These are phyloP conservation scores for Lathyrus tuberosus DNA, from an alignment of 306 rosid genomes.

Conservation along the genomic window DNA sequence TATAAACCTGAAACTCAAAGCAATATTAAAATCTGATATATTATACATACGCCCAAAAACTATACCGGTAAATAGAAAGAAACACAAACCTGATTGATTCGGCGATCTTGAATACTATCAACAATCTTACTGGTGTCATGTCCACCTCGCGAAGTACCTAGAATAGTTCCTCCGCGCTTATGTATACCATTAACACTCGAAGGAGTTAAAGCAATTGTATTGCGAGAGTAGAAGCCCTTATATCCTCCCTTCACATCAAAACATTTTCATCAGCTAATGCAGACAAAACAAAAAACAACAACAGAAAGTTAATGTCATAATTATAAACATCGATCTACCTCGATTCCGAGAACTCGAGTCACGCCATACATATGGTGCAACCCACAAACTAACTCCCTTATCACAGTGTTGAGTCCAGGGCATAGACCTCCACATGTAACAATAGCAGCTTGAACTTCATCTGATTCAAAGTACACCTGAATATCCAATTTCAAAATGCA, in stretches of 20 bases:
- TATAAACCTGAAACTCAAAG: constrained; percentile 73
- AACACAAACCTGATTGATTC: constrained; percentile 80
- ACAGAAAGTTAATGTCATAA: constrained; percentile 2
- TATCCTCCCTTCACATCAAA: constrained; percentile 82
- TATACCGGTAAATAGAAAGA: background rate
- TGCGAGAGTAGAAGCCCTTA: constrained; percentile 83
- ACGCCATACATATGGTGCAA: constrained; percentile 90
- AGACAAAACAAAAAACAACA: constrained; percentile 11
- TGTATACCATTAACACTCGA: constrained; percentile 85
- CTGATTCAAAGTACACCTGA: constrained; percentile 82
- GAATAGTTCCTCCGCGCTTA: constrained; percentile 92
- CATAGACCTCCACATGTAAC: constrained; percentile 99
- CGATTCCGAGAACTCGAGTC: constrained; percentile 77
- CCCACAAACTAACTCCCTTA: constrained; percentile 90
- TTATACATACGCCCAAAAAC: background rate
- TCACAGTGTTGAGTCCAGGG: constrained; percentile 97
- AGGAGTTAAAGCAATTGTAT: constrained; percentile 69
- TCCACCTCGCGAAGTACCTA: constrained; percentile 94
- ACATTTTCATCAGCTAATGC: background rate
- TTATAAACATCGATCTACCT: constrained; percentile 48
- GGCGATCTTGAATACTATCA: constrained; percentile 90
- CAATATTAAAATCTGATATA: constrained; percentile 24
- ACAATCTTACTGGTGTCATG: constrained; percentile 87
- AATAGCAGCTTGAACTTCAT: constrained; percentile 88
- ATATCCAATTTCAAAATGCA: constrained; percentile 24